Evolutionary conservation across 1,139 yeast species (phyloP), one percentile per base, ranked within the genome.

Genomic region (Geotrichum candidum): DNA sequence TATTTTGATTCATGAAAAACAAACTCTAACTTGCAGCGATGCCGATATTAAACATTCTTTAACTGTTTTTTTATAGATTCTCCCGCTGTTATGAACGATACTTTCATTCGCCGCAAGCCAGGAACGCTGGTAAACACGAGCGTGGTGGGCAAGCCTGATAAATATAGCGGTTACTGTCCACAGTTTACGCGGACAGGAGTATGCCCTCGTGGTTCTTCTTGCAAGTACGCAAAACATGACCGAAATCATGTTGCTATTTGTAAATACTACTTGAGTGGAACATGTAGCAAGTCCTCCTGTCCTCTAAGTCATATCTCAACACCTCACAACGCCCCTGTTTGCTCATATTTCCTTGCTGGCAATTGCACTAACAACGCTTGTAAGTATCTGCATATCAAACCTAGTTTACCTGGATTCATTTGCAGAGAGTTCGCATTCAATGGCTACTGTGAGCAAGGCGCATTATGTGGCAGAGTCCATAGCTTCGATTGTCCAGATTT

Each of bases 401-500:
- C 79, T 1, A 73, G 74, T 29, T 72, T 76, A 13, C 79, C 78
- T 45, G 77, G 84, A 5, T 75, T 79, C 72, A 76, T 84, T 0
- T 88, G 96, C 68, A 77, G 89, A 38, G 85, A 82, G 41, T 89
- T 89, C 76, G 81, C 92, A 1, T 69, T 85, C 46, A 82, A 82
- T 9, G 92, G 94, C 0, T 87, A 82, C 74, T 88, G 96, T 72
- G 81, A 77, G 35, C 72, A 82, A 50, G 96, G 96, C 0, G 70
- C 73, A 27, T 68, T 71, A 50, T 88, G 96, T 71, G 78, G 80
- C 5, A 79, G 82, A 62, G 73, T 81, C 52, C 96, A 88, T 72
- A 74, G 77, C 11, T 80, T 78, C 67, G 83, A 82, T 62, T 88
- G 96, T 72, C 95, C 96, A 0, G 94, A 88, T 69, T 84, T 80